These are phyloP conservation scores for Eutrema yunnanense DNA, from an alignment of 345 rosid species.

Conservation along the genomic window DNA sequence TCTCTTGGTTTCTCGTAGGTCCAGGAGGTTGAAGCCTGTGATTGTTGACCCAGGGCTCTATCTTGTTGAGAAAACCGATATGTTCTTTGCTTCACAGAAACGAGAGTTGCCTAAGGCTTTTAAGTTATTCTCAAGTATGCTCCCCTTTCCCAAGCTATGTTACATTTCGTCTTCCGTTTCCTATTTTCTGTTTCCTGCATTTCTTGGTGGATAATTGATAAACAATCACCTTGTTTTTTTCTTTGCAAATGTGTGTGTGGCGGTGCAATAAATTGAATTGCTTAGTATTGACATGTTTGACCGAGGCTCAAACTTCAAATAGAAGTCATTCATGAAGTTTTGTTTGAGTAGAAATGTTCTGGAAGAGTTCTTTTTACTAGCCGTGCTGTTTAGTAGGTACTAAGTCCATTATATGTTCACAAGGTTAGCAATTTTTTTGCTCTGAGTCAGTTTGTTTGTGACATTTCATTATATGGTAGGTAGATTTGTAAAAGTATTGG, in stretches of 20 bases:
- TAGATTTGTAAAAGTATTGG: not conserved
- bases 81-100: conserved; percentile 80
- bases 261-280: not conserved
- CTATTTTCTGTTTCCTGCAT: not conserved
- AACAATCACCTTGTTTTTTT: not conserved
- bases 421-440: not conserved
- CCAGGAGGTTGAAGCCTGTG: conserved; percentile 71
- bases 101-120: conserved; percentile 75
- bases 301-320: not conserved
- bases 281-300: not conserved
- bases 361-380: not conserved
- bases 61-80: conserved; percentile 54
- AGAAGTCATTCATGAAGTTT: not conserved
- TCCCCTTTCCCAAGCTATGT: not conserved
- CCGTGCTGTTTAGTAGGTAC: not conserved
- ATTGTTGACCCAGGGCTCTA: conserved; percentile 97
- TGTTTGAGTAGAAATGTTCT: not conserved
- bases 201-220: not conserved
- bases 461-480: not conserved
- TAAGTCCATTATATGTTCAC: not conserved
- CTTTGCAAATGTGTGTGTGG: not conserved
- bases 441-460: not conserved
- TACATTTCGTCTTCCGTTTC: not conserved
- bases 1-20: conserved; percentile 36
- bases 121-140: conserved; percentile 68